phyloP scores from a whole-genome alignment of 805 yeast genomes.

The Teunomyces lycoperdinae region DNA sequence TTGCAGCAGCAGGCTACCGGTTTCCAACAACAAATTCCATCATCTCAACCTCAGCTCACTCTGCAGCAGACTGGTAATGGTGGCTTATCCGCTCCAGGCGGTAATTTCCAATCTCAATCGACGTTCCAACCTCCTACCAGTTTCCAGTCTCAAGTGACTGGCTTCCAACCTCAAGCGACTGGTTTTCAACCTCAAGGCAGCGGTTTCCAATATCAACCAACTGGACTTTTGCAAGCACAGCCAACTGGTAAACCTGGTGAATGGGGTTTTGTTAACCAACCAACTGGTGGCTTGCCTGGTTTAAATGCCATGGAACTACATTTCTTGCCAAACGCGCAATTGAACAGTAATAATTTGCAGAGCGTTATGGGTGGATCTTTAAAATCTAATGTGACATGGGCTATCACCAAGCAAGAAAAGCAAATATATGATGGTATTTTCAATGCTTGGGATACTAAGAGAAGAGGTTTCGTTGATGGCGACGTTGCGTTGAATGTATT shows the following conservation, averaged over 20 bases:
- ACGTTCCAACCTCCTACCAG: conserved; percentile 19
- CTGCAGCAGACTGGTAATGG: conserved; percentile 13
- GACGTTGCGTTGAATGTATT: conserved; percentile 80
- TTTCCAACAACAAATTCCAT: conserved; percentile 21
- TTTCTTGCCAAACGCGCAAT: conserved; percentile 54
- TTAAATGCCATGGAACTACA: conserved; percentile 63
- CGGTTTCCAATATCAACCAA: conserved; percentile 20
- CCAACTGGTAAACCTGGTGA: conserved; percentile 72
- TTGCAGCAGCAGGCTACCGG: conserved; percentile 42
- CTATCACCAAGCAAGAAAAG: conserved; percentile 86
- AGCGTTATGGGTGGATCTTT: conserved; percentile 41
- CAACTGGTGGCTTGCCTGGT: conserved; percentile 71
- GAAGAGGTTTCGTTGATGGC: conserved; percentile 72
- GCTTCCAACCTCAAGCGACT: conserved; percentile 29
- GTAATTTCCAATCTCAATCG: not conserved
- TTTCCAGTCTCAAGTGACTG: conserved; percentile 19
- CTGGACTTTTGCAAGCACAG: conserved; percentile 46
- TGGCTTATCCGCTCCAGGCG: conserved; percentile 16
- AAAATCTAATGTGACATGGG: conserved; percentile 65
- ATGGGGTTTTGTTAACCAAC: conserved; percentile 73
- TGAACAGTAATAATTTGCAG: conserved; percentile 37
- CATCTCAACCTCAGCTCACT: conserved; percentile 7
- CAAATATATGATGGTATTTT: conserved; percentile 83
- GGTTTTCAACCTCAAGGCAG: conserved; percentile 29
- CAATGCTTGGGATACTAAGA: conserved; percentile 75